Base-by-base conservation (phyloP, 371 early-diverging fungal genomes). In the Dinochytrium kinnereticum region DNA sequence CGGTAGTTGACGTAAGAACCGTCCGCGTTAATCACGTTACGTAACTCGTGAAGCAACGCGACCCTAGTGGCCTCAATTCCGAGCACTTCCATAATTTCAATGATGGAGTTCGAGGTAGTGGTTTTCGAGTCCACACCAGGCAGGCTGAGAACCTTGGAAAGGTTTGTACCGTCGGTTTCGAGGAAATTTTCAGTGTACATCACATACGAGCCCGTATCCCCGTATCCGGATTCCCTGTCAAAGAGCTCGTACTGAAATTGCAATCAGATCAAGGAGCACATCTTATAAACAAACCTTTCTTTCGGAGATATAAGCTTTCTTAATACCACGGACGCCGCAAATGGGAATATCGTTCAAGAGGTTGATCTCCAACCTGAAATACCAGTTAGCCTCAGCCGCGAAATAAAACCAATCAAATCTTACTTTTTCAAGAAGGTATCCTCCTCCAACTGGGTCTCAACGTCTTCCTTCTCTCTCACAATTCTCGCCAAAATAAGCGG, bases 1-100 rank as follows among this genome's bases (percentile, higher is more conserved):
- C 99, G 92, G 82, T 97, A 96, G 87, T 99, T 99, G 76, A 99
- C 99, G 86, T 99, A 99, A 50, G 96, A 96, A 80, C 98, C 99
- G 79, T 96, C 98, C 77, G 93, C 94, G 85, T 98, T 97, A 80
- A 99, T 98, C 73, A 99, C 99, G 67, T 90, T 89, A 74, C 96
- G 92, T 39, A 97, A 81, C 87, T 99, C 99, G 70, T 92, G 93
- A 59, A 99, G 84, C 69, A 99, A 80, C 5, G 98, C 94, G 61
- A 90, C 92, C 68, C 99, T 90, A 19, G 95, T 93, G 3, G 99
- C 99, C 82, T 99, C 99, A 74, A 99, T 96, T 79, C 99, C 99
- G 50, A 99, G 88, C 13, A 98, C 97, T 33, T 93, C 88, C 85
- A 90, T 88, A 65, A 98, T 94, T 88, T 99, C 99, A 34, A 93